phyloP scores from a whole-genome alignment of 2,329 filamentous ascomycete genomes.

The Trichoderma afroharzianum region DNA sequence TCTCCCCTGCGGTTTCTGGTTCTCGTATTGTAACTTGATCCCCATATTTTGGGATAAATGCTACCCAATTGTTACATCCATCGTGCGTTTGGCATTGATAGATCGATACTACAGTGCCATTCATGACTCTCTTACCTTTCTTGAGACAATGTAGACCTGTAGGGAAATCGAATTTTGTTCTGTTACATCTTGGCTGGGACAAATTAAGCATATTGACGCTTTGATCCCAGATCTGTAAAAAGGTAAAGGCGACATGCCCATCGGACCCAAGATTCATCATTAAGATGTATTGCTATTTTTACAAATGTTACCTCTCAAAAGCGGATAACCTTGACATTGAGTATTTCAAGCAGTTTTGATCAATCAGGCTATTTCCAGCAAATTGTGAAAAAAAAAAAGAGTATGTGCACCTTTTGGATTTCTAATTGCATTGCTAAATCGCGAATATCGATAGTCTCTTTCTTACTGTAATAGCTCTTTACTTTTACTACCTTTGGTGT shows the following conservation, averaged over 20 bases:
- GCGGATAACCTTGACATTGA: not conserved
- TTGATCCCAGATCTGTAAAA: not conserved
- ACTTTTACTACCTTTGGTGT: not conserved
- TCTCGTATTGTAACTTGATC: not conserved
- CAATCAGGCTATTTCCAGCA: not conserved
- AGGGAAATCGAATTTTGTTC: not conserved
- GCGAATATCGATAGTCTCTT: not conserved
- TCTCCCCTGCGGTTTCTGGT: not conserved
- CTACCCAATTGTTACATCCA: not conserved
- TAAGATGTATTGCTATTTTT: not conserved
- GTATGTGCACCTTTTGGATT: not conserved
- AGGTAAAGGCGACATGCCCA: not conserved
- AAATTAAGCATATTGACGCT: not conserved
- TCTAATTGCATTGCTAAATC: too few relatives aligned
- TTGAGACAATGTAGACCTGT: not conserved
- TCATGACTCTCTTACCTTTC: not conserved
- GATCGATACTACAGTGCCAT: not conserved
- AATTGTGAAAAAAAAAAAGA: fast-evolving
- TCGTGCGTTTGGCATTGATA: not conserved
- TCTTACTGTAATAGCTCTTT: not conserved
- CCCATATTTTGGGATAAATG: not conserved
- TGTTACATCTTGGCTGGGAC: not conserved
- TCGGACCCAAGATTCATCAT: not conserved
- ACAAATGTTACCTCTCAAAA: not conserved
- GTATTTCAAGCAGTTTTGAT: not conserved